A percentile compares a stretch with the other conserved stretches of the same genome.
These are phyloP conservation scores for Corylus heterophylla DNA, from an alignment of 306 rosid species.

Conservation along the genomic window DNA sequence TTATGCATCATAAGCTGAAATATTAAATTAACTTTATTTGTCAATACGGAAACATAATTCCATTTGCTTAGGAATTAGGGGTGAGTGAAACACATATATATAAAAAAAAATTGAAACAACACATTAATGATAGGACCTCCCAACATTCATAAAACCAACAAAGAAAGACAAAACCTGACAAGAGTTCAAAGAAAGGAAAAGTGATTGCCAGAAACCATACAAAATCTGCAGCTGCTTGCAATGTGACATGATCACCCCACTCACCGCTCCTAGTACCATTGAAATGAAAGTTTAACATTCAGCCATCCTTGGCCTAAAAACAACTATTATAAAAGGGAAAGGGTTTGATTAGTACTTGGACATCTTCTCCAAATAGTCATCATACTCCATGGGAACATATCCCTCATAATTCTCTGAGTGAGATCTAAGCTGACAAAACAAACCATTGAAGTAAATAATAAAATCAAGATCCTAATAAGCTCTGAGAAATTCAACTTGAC, in stretches of 20 bases:
- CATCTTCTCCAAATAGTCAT: conserved; percentile 73
- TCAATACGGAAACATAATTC: not conserved
- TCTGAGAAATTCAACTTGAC: conserved; percentile 16
- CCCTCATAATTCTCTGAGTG: conserved; percentile 79
- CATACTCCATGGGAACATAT: conserved; percentile 84
- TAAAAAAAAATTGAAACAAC: not conserved
- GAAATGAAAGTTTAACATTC: conserved; percentile 22
- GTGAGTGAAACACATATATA: not conserved
- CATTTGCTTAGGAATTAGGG: not conserved
- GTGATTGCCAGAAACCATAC: conserved; percentile 43
- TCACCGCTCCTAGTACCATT: conserved; percentile 70
- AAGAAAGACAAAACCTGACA: conserved; percentile 3
- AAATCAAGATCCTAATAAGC: conserved; percentile 31
- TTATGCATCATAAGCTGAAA: conserved; percentile 4
- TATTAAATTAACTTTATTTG: not conserved
- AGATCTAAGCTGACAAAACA: conserved; percentile 60
- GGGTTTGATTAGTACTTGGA: conserved; percentile 44
- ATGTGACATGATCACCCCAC: conserved; percentile 96
- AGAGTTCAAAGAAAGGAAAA: conserved; percentile 13
- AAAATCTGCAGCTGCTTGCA: conserved; percentile 85
- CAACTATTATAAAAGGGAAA: not conserved
- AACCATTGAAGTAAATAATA: conserved; percentile 19
- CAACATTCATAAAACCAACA: conserved; percentile 4
- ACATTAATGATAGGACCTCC: not conserved
- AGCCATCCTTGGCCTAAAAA: conserved; percentile 13